Evolutionary conservation across 768 basidiomycete genomes (phyloP).

Genomic region (Podaxis sp.): DNA sequence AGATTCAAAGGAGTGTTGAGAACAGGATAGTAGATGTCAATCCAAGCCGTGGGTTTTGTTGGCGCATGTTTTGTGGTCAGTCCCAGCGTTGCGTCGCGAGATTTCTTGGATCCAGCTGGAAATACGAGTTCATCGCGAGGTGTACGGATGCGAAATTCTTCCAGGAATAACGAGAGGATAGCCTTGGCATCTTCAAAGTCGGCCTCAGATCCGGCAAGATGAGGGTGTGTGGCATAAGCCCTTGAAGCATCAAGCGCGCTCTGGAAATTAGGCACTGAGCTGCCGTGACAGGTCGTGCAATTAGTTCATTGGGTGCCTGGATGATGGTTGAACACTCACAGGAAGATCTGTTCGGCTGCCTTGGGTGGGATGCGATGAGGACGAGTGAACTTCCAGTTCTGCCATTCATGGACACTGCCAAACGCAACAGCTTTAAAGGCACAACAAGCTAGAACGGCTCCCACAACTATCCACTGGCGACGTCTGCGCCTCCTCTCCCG

Average conservation of each 20-base stretch:
- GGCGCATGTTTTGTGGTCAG: slow-evolving; percentile 40
- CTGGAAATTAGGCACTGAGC: slow-evolving; percentile 50
- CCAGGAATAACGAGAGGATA: slow-evolving; percentile 65
- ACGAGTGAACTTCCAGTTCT: background rate
- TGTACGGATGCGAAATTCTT: slow-evolving; percentile 49
- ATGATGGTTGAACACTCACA: slow-evolving; percentile 18
- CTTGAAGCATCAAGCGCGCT: slow-evolving; percentile 57
- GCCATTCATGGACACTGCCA: background rate
- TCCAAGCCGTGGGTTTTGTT: slow-evolving; percentile 63
- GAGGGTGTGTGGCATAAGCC: slow-evolving; percentile 62
- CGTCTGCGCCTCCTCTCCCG: background rate
- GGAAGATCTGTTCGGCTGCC: slow-evolving; percentile 28
- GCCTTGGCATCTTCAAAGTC: slow-evolving; percentile 62
- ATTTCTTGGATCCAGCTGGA: slow-evolving; percentile 62
- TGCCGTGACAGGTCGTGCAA: background rate
- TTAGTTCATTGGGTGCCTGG: background rate
- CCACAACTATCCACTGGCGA: background rate
- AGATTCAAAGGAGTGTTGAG: slow-evolving; percentile 75
- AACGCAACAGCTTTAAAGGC: background rate
- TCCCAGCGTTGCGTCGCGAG: slow-evolving; percentile 61
- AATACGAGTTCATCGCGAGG: slow-evolving; percentile 53
- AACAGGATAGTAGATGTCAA: slow-evolving; percentile 85
- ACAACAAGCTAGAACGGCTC: background rate
- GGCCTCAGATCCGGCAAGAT: slow-evolving; percentile 62
- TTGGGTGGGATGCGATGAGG: slow-evolving; percentile 7